These are phyloP conservation scores for Leishmania tropica DNA, from an alignment of 208 protist species.

Conservation along the genomic window DNA sequence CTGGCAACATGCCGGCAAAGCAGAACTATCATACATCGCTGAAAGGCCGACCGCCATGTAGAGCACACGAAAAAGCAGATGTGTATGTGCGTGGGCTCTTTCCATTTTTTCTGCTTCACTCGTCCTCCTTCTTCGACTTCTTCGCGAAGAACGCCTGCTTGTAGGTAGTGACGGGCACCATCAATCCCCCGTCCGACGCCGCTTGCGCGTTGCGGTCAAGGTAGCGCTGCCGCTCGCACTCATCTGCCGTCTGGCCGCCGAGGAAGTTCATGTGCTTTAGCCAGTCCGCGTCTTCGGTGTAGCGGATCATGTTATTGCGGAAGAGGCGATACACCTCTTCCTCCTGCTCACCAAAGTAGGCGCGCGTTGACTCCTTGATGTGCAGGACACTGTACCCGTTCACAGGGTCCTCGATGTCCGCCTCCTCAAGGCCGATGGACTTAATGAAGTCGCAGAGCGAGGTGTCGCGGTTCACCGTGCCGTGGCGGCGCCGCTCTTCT, in stretches of 20 bases:
- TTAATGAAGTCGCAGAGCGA: constrained; percentile 45
- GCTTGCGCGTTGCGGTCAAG: constrained; percentile 18
- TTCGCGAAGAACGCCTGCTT: constrained; percentile 16
- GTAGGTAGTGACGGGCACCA: constrained; percentile 13
- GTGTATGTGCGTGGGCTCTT: neutral
- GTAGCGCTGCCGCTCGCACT: constrained; percentile 34
- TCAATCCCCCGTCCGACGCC: neutral
- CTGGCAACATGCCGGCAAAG: neutral
- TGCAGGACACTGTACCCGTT: constrained; percentile 36
- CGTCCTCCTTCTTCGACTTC: neutral
- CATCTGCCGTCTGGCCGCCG: constrained; percentile 21
- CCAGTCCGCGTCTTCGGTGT: constrained; percentile 40
- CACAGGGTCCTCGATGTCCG: constrained; percentile 45
- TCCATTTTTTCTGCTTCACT: neutral
- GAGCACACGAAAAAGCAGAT: neutral
- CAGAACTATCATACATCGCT: neutral
- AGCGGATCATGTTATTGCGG: constrained; percentile 32
- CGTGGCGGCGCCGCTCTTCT: constrained; percentile 32
- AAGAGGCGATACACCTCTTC: constrained; percentile 56
- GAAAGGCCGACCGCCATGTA: neutral
- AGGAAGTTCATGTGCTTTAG: constrained; percentile 46
- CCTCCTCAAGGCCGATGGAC: constrained; percentile 38
- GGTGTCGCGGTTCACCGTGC: constrained; percentile 28
- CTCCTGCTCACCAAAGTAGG: constrained; percentile 67
- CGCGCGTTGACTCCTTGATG: constrained; percentile 30